Evolutionary conservation across 305 asterid genomes (phyloP).

Genomic region (Fraxinus latifolia): DNA sequence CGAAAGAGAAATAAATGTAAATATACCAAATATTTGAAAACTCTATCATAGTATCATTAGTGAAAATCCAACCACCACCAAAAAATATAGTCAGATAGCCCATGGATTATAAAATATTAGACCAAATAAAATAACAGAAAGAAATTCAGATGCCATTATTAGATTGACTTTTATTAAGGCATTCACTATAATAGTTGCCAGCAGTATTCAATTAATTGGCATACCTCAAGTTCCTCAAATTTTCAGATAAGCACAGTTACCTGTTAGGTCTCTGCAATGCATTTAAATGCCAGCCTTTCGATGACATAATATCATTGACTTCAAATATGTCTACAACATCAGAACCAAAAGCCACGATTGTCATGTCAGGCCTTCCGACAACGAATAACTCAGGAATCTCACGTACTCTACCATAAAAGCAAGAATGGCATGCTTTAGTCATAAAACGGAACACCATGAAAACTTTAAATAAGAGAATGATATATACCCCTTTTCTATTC

Average conservation of each 20-base stretch:
- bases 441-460: conserved; percentile 5
- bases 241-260: conserved; percentile 28
- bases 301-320: conserved; percentile 81
- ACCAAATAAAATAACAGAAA: not conserved
- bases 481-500: conserved; percentile 73
- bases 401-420: conserved; percentile 44
- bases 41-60: not conserved
- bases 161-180: not conserved
- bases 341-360: conserved; percentile 92
- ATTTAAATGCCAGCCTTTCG: conserved; percentile 96
- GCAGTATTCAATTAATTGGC: not conserved
- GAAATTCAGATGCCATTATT: not conserved
- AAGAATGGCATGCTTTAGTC: not conserved
- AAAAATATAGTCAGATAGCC: not conserved
- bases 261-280: conserved; percentile 97
- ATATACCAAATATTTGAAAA: conserved; percentile 3
- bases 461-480: not conserved
- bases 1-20: not conserved
- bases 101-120: not conserved
- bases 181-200: not conserved
- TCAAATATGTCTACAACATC: conserved; percentile 77
- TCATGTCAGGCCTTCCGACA: conserved; percentile 95
- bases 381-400: conserved; percentile 67
- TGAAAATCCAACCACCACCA: not conserved
- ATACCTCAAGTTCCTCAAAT: not conserved